A percentile compares a stretch with the other conserved stretches of the same genome.
These are phyloP conservation scores for Chenopodium formosanum DNA, from an alignment of 148 eudicot genomes.

Conservation along the genomic window DNA sequence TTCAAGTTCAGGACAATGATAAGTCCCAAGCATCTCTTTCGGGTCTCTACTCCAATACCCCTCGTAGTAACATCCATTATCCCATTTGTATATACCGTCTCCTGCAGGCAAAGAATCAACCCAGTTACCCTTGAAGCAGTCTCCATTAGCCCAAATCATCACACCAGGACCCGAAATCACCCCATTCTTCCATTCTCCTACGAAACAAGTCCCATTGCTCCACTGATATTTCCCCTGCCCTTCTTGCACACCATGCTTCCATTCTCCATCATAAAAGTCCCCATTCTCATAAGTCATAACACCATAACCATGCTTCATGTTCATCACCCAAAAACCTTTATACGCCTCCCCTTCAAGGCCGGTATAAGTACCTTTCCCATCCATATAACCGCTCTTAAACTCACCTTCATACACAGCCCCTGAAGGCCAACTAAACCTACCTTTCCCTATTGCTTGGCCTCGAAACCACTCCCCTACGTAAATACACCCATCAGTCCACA, in stretches of 20 bases:
- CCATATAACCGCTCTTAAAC: slow-evolving; percentile 90
- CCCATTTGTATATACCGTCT: slow-evolving; percentile 67
- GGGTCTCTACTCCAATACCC: slow-evolving; percentile 80
- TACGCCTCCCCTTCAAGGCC: slow-evolving; percentile 57
- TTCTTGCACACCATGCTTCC: slow-evolving; percentile 79
- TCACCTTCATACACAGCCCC: slow-evolving; percentile 88
- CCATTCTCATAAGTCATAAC: slow-evolving; percentile 52
- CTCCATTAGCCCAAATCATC: slow-evolving; percentile 68
- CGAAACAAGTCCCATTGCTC: slow-evolving; percentile 62
- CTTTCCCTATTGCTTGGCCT: slow-evolving; percentile 86
- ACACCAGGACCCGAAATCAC: slow-evolving; percentile 58
- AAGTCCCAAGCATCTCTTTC: slow-evolving; percentile 51
- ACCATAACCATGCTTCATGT: slow-evolving; percentile 81
- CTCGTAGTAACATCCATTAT: slow-evolving; percentile 60
- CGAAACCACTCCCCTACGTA: slow-evolving; percentile 84
- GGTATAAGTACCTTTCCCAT: slow-evolving; percentile 73
- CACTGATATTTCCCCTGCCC: slow-evolving; percentile 82
- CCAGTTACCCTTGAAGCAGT: slow-evolving; percentile 74
- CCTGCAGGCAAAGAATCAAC: slow-evolving; percentile 75
- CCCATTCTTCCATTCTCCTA: slow-evolving; percentile 81
- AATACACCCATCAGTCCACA: slow-evolving; percentile 89
- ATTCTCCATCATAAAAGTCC: slow-evolving; percentile 76
- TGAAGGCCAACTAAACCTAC: slow-evolving; percentile 85
- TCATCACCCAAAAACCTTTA: slow-evolving; percentile 81
- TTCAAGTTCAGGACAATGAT: slow-evolving; percentile 19